Base-by-base conservation (phyloP, 163 green algal species). In the Scenedesmus sp. region DNA sequence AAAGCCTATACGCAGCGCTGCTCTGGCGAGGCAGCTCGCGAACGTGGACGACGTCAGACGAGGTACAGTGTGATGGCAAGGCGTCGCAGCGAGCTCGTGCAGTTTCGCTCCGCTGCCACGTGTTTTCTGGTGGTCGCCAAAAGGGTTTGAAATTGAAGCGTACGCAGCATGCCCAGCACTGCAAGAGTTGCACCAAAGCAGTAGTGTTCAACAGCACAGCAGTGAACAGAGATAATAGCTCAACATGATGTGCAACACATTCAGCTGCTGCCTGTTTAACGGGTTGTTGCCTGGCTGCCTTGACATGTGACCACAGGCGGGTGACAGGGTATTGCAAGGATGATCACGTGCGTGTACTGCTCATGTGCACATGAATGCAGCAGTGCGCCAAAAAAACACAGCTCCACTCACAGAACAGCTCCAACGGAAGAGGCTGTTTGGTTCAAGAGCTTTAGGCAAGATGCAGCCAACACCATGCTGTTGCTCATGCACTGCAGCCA, bases 11-110 rank as follows among this genome's bases (percentile, higher is more conserved):
- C 1, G 24, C 6, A 4, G 40, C 24, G 65, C 65, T 76, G 30
- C 30, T 76, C 65, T 40, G 65, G 30, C 30, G 3, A 9, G 37
- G 65, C 65, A 76, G 30, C 30, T 40, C 9, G 37, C 9, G 30
- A 76, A 76, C 30, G 65, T 37, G 26, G 9, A 76, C 65, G 65
- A 76, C 65, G 65, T 76, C 30, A 37, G 30, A 76, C 65, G 65
- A 76, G 40, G 65, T 76, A 76, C 65, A 76, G 65, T 70, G 56
- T 30, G 65, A 76, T 76, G 65, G 65, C 65, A 76, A 76, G 65
- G 65, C 24, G 18, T 76, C 24, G 9, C 56, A 37, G 65, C 30
- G 30, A 37, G 65, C 65, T 5, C 30, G 6, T 26, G 7, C 30
- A 76, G 30, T 10, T 76, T 33, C 46, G n/a, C n/a, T n/a, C n/a